Evolutionary conservation across 2,329 filamentous ascomycete genomes (phyloP).

Genomic region (Drechslera avenae): DNA sequence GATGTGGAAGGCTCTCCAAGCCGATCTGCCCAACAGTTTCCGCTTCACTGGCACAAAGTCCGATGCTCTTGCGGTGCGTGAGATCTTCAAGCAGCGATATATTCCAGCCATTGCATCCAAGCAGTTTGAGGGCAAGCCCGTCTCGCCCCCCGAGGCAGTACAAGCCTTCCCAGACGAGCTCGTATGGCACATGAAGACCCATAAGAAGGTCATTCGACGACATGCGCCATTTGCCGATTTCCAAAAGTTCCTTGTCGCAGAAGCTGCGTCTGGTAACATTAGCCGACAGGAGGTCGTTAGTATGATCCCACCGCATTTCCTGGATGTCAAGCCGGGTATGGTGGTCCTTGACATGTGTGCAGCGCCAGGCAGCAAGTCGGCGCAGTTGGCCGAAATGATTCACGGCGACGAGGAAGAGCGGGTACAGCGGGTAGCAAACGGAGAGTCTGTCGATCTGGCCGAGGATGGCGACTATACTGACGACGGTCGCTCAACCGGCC

Average conservation of each 20-base stretch:
- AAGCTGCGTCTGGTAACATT: constrained; percentile 96
- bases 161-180: constrained; percentile 94
- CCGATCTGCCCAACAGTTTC: constrained; percentile 95
- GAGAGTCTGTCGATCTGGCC: constrained; percentile 65
- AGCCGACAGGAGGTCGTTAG: constrained; percentile 96
- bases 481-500: constrained; percentile 84
- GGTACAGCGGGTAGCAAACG: constrained; percentile 71
- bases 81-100: constrained; percentile 84
- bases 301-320: constrained; percentile 95
- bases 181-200: constrained; percentile 97
- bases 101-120: constrained; percentile 89
- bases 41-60: constrained; percentile 95
- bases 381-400: constrained; percentile 92
- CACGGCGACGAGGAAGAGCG: constrained; percentile 90
- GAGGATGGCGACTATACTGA: constrained; percentile 64
- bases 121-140: constrained; percentile 77
- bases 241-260: constrained; percentile 96
- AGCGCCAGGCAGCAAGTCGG: constrained; percentile 94
- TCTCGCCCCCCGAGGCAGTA: constrained; percentile 81
- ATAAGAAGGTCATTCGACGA: constrained; percentile 92
- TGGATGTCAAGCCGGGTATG: constrained; percentile 91
- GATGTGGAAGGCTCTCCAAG: constrained; percentile 84
- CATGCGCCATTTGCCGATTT: constrained; percentile 94
- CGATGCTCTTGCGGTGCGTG: constrained; percentile 90
- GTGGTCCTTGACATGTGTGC: constrained; percentile 94